Conservation (phyloP, 2,329 filamentous ascomycete genomes). For the Tolypocladium amazonense region DNA sequence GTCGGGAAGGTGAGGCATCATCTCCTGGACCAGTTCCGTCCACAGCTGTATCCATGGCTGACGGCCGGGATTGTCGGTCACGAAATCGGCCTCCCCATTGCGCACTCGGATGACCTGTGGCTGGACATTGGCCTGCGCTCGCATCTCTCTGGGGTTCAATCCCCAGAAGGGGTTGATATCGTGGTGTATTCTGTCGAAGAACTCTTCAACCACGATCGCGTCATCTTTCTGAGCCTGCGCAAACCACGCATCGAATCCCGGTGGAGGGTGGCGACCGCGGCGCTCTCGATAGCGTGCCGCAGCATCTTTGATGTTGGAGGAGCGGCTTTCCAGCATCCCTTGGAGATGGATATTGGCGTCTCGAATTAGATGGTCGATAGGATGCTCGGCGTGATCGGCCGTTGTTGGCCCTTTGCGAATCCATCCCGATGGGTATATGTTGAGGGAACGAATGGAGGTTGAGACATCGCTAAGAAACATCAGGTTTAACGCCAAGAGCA, state of each 20-base stretch:
- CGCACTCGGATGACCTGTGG: constrained; percentile 36
- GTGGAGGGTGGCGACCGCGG: constrained; percentile 50
- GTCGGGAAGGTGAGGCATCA: constrained; percentile 45
- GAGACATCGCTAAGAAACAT: neutral
- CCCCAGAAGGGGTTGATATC: constrained; percentile 53
- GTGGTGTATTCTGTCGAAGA: constrained; percentile 54
- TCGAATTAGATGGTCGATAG: neutral
- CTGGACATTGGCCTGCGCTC: constrained; percentile 28
- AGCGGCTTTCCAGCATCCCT: neutral
- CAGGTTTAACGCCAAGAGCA: neutral
- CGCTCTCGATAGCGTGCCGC: constrained; percentile 44
- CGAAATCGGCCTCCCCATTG: constrained; percentile 25
- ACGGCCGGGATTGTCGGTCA: constrained; percentile 25
- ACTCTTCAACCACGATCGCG: constrained; percentile 49
- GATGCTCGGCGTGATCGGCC: neutral
- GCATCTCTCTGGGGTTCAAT: constrained; percentile 30
- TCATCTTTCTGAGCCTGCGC: constrained; percentile 38
- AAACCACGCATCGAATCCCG: constrained; percentile 51
- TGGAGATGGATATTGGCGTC: neutral
- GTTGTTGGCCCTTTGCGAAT: neutral
- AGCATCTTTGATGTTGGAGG: constrained; percentile 29
- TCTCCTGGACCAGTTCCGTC: constrained; percentile 37
- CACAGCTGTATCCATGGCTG: constrained; percentile 37
- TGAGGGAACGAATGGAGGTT: neutral
- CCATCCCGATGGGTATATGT: neutral